A percentile compares a stretch with the other conserved stretches of the same genome.
phyloP scores from a whole-genome alignment of 768 basidiomycete genomes.

The Leucosporidium creatinivorum region DNA sequence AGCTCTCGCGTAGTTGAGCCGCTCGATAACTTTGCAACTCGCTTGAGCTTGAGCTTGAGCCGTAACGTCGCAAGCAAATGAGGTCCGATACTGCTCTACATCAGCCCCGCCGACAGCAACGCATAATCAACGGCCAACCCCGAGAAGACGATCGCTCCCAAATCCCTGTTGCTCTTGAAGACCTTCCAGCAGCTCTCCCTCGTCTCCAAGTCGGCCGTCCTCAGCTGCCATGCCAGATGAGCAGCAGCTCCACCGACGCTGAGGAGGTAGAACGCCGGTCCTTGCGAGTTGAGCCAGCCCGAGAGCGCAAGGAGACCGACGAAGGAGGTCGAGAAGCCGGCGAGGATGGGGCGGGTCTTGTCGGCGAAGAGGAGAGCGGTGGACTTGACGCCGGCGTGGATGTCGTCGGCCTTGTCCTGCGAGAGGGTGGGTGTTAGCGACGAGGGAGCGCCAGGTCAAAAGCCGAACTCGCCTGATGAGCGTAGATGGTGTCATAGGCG shows the following conservation, averaged over 20 bases:
- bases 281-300: slow-evolving; percentile 70
- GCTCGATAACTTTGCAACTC: no score
- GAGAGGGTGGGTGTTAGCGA: neutral
- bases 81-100: no score
- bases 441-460: neutral
- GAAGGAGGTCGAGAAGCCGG: slow-evolving; percentile 63
- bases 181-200: slow-evolving; percentile 81
- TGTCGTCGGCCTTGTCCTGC: slow-evolving; percentile 88
- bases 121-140: slow-evolving; percentile 25
- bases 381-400: slow-evolving; percentile 78
- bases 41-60: no score
- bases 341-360: slow-evolving; percentile 65
- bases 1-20: no score
- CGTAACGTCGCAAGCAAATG: no score
- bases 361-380: slow-evolving; percentile 86
- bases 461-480: slow-evolving; percentile 65
- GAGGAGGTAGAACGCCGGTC: slow-evolving; percentile 65
- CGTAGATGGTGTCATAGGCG: slow-evolving; percentile 95
- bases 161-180: slow-evolving; percentile 47
- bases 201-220: slow-evolving; percentile 64
- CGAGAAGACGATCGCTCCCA: slow-evolving; percentile 34
- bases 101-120: slow-evolving; percentile 1
- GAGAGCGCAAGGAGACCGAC: slow-evolving; percentile 68
- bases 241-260: slow-evolving; percentile 64
- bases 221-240: slow-evolving; percentile 71